These are phyloP conservation scores for Anethum foeniculum DNA, from an alignment of 140 eudicot genomes.

Conservation along the genomic window DNA sequence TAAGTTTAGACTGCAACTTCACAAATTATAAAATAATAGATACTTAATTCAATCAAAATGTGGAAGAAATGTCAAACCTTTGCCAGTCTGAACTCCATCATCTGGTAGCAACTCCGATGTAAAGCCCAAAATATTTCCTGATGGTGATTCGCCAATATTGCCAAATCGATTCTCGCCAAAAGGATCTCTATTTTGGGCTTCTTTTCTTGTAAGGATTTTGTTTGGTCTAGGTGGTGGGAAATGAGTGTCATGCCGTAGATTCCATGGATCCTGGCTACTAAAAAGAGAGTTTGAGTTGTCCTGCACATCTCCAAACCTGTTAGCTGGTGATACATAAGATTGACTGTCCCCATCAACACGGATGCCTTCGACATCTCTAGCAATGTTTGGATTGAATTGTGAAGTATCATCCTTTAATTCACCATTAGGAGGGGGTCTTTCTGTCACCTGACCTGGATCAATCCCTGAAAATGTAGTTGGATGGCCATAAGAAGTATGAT, in stretches of 20 bases:
- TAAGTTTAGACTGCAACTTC: conserved; percentile 5
- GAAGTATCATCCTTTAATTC: conserved; percentile 44
- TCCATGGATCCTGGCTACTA: conserved; percentile 92
- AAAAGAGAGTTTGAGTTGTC: conserved; percentile 60
- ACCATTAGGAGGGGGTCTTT: conserved; percentile 24
- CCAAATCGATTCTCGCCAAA: conserved; percentile 26
- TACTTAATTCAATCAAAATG: not conserved
- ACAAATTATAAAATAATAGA: not conserved
- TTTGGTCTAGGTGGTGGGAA: conserved; percentile 79
- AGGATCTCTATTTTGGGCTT: conserved; percentile 30
- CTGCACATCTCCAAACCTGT: conserved; percentile 34
- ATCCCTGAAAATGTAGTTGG: conserved; percentile 27
- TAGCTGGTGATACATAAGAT: conserved; percentile 33
- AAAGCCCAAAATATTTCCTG: conserved; percentile 19
- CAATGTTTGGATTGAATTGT: conserved; percentile 29
- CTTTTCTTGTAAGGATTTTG: conserved; percentile 44
- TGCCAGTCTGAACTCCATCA: conserved; percentile 32
- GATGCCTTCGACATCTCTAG: conserved; percentile 27
- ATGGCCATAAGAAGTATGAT: conserved; percentile 20
- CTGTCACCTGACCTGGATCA: conserved; percentile 35
- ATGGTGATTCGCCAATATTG: conserved; percentile 36
- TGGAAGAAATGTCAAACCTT: conserved; percentile 38
- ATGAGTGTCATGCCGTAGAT: conserved; percentile 52
- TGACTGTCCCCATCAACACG: conserved; percentile 17
- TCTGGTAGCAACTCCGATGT: conserved; percentile 23